Percentiles rank a stretch among this genome's conserved stretches.
phyloP scores from a whole-genome alignment of 2,329 filamentous ascomycete species.

The Diaporthe longicolla region DNA sequence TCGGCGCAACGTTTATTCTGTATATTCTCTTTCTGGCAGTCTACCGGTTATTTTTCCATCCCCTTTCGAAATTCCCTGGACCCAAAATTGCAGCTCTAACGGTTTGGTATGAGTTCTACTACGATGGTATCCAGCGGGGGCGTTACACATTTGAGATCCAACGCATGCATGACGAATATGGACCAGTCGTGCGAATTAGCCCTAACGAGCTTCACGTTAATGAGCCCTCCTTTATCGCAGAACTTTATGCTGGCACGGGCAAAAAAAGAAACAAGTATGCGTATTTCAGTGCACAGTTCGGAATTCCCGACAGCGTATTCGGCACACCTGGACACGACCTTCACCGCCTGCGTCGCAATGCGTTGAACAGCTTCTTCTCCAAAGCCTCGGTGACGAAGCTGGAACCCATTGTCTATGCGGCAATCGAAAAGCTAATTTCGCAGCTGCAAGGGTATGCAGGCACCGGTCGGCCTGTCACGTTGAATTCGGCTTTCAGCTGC shows the following conservation, averaged over 20 bases:
- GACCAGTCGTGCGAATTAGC: conserved; percentile 22
- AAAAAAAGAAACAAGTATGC: conserved; percentile 29
- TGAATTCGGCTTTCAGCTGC: conserved; percentile 15
- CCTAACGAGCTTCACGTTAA: conserved; percentile 35
- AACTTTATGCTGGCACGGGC: conserved; percentile 11
- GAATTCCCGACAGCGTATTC: background rate
- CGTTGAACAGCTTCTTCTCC: background rate
- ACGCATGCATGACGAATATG: conserved; percentile 21
- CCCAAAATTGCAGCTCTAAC: conserved; percentile 29
- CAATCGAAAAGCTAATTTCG: background rate
- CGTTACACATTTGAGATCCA: conserved; percentile 26
- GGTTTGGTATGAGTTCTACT: conserved; percentile 27
- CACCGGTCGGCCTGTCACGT: background rate
- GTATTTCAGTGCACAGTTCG: conserved; percentile 9
- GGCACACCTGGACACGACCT: background rate
- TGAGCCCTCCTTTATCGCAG: conserved; percentile 24
- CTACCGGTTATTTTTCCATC: conserved; percentile 14
- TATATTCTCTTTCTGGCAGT: background rate
- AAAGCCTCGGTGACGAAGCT: background rate
- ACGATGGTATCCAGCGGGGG: conserved; percentile 11
- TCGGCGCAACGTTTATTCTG: background rate
- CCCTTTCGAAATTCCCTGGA: conserved; percentile 16
- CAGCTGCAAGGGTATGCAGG: background rate
- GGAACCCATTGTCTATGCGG: conserved; percentile 10
- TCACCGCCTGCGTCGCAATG: conserved; percentile 3